Evolutionary conservation across 257 asterid species (phyloP), one percentile per base, ranked within the genome.

Genomic region (Nicotiana paniculata): DNA sequence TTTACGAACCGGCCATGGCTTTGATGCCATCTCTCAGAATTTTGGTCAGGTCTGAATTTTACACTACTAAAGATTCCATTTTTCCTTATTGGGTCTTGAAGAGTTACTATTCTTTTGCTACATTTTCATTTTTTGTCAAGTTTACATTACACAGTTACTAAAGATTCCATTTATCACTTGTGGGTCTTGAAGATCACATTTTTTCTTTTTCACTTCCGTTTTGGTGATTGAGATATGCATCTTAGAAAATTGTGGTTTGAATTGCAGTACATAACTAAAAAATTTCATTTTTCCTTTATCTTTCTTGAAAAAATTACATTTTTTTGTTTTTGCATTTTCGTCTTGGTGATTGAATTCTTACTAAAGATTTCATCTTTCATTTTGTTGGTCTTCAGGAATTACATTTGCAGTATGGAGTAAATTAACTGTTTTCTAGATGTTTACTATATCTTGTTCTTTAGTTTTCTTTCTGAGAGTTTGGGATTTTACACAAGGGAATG

Each of bases 21-120:
- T 94, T 65, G 85, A 84, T 59, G 83, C 88, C 65, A 83, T 96
- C 83, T 87, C 93, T 58, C 75, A 83, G 30, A 76, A 89, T 12
- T 93, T 94, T 59, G 98, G 98, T 37, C 95, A 92, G 98, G 99
- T 94, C 61, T 51, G 32, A 21, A 4, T 4, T 30, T 68, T 43
- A 26, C 62, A 12, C 21, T 46, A 18, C 64, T 18, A 58, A 21
- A 72, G 61, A 24, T 46, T 46, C 39, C 13, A 46, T 46, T 16
- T 74, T 6, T 46, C 12, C 5, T 8, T 6, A 5, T 1, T 12
- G 79, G 78, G n/a, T 21, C 43, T 70, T 69, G 57, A 39, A 39
- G 35, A 32, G 46, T 46, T 74, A 35, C 63, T 1, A 24, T 74
- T 74, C 4, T 43, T 43, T 43, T 46, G 3, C 35, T 43, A 59